phyloP scores from a whole-genome alignment of 306 rosid species.

The Vigna reflexopilosa region DNA sequence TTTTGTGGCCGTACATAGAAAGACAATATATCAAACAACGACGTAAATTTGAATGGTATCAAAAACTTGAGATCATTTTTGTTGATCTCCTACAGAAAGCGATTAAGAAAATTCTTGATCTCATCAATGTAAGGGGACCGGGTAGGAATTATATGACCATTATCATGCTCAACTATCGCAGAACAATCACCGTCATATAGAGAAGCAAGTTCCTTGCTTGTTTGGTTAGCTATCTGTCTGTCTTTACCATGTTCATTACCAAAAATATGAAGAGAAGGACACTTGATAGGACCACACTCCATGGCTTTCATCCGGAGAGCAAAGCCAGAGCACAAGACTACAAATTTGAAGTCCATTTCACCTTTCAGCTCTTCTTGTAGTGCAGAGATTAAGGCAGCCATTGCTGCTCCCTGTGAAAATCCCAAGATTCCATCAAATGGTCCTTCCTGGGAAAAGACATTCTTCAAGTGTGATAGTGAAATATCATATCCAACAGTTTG shows the following conservation, averaged over 20 bases:
- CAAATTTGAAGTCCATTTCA: constrained; percentile 68
- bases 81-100: constrained; percentile 50
- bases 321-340: constrained; percentile 82
- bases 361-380: constrained; percentile 53
- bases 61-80: neutral
- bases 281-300: constrained; percentile 50
- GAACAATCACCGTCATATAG: constrained; percentile 66
- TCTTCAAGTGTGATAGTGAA: constrained; percentile 67
- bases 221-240: constrained; percentile 79
- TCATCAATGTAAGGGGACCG: constrained; percentile 77
- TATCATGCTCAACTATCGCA: constrained; percentile 69
- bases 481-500: constrained; percentile 77
- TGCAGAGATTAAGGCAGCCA: constrained; percentile 74
- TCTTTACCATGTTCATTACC: constrained; percentile 78
- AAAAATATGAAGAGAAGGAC: constrained; percentile 85
- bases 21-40: constrained; percentile 25
- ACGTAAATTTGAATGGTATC: neutral
- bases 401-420: constrained; percentile 94
- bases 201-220: constrained; percentile 75
- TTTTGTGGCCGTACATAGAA: neutral
- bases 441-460: constrained; percentile 62
- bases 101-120: constrained; percentile 70
- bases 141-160: constrained; percentile 87
- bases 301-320: constrained; percentile 52
- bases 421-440: constrained; percentile 91